Evolutionary conservation across 2,329 filamentous ascomycete species (phyloP).

Genomic region (Fusarium concolor): DNA sequence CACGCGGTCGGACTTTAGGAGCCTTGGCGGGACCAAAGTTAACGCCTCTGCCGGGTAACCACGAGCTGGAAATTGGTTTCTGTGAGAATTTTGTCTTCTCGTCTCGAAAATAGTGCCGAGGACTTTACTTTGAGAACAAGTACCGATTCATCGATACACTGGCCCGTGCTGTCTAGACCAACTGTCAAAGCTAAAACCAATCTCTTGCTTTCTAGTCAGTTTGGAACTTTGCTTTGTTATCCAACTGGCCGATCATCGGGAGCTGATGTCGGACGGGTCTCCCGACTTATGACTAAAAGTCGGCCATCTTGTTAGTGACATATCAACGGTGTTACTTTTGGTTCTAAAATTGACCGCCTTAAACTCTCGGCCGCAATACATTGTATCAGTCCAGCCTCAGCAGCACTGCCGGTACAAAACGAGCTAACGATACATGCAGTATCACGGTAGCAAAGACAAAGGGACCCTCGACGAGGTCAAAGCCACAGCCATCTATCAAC

Average conservation of each 20-base stretch:
- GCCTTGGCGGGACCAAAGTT: conserved; percentile 18
- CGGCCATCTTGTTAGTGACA: conserved; percentile 32
- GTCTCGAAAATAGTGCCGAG: conserved; percentile 12
- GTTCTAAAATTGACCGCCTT: background rate
- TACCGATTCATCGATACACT: conserved; percentile 5
- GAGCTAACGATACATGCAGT: background rate
- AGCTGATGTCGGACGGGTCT: background rate
- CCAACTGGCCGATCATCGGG: background rate
- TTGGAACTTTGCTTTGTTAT: background rate
- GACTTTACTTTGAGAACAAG: conserved; percentile 8
- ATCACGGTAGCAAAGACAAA: conserved; percentile 19
- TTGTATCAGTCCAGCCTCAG: conserved; percentile 17
- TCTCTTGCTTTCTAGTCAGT: conserved; percentile 18
- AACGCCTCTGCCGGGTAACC: conserved; percentile 26
- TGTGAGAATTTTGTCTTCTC: conserved; percentile 2
- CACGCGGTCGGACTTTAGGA: conserved; percentile 32
- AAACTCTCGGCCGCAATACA: conserved; percentile 17
- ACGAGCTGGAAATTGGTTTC: conserved; percentile 30
- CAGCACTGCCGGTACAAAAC: background rate
- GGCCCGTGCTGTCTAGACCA: conserved; percentile 21
- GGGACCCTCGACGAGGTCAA: conserved; percentile 20
- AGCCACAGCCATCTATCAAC: conserved; percentile 14
- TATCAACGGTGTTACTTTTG: conserved; percentile 1
- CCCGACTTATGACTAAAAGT: conserved; percentile 10
- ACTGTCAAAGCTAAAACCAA: conserved; percentile 22